Conservation (phyloP, 2,329 filamentous ascomycete species). For the Cercospora citrullina region DNA sequence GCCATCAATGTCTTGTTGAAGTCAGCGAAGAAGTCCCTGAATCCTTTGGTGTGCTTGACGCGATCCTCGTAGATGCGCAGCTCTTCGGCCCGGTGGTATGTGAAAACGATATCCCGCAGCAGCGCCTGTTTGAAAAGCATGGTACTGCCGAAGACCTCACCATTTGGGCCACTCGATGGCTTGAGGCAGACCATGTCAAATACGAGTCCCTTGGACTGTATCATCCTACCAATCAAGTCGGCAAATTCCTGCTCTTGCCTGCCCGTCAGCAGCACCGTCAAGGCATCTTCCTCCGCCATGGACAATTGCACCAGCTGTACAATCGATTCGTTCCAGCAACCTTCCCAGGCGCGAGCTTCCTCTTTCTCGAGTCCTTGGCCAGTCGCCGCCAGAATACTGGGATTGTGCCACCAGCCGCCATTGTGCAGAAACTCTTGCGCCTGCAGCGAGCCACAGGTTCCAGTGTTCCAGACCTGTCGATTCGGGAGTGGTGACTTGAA, state of each 20-base stretch:
- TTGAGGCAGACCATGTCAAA: slow-evolving; percentile 91
- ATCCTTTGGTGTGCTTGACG: slow-evolving; percentile 69
- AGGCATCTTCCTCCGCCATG: slow-evolving; percentile 77
- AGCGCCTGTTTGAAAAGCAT: slow-evolving; percentile 92
- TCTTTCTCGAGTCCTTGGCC: slow-evolving; percentile 80
- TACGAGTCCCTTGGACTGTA: slow-evolving; percentile 71
- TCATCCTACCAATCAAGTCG: slow-evolving; percentile 78
- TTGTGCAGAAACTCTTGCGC: slow-evolving; percentile 75
- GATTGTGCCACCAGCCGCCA: slow-evolving; percentile 86
- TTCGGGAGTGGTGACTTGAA: slow-evolving; percentile 92
- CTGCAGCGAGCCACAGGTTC: slow-evolving; percentile 74
- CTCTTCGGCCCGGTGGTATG: slow-evolving; percentile 79
- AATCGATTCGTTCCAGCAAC: slow-evolving; percentile 96
- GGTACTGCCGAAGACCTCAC: slow-evolving; percentile 75
- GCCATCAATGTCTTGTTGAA: slow-evolving; percentile 66
- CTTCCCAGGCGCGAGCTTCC: slow-evolving; percentile 80
- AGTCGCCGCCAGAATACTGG: slow-evolving; percentile 78
- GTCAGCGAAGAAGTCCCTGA: slow-evolving; percentile 77
- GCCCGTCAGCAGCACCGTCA: slow-evolving; percentile 85
- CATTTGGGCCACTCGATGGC: slow-evolving; percentile 76
- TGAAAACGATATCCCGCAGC: slow-evolving; percentile 77
- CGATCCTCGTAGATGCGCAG: slow-evolving; percentile 69
- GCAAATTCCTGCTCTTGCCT: slow-evolving; percentile 75
- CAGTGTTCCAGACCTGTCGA: slow-evolving; percentile 77
- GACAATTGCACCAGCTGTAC: slow-evolving; percentile 74